Conservation (phyloP, 441 rosid species). For the Populus trichocarpa region DNA sequence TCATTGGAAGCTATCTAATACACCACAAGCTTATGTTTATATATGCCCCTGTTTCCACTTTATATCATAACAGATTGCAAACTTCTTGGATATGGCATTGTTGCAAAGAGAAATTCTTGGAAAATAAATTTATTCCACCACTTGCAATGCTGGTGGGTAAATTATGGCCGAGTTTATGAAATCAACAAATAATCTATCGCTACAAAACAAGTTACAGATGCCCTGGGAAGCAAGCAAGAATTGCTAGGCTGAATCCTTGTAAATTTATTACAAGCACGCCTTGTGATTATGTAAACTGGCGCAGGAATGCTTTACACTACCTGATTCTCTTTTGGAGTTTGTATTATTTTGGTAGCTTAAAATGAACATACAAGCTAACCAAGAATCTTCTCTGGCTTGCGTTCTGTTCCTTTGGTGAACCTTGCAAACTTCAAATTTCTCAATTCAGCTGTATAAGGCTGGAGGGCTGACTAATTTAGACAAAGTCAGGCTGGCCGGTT, state of each 20-base stretch:
- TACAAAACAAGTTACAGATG: neutral
- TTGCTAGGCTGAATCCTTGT: neutral
- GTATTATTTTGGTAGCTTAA: neutral
- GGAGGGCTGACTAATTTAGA: slow-evolving; percentile 31
- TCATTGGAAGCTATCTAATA: neutral
- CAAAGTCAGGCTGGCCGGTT: slow-evolving; percentile 89
- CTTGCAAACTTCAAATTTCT: neutral
- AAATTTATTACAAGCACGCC: neutral
- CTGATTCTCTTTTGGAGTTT: neutral
- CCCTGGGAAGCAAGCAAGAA: neutral
- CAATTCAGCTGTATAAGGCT: neutral
- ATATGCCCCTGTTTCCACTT: no score
- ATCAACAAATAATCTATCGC: neutral
- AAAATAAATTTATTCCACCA: neutral
- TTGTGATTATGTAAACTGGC: neutral
- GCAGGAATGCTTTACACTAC: neutral
- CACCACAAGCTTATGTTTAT: neutral
- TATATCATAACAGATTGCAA: no score
- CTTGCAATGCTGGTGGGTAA: neutral
- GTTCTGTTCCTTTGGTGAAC: neutral
- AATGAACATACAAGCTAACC: neutral
- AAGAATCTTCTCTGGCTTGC: neutral
- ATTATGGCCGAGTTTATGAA: neutral
- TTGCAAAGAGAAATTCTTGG: neutral
- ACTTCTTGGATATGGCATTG: no score